Evolutionary conservation across 768 basidiomycete genomes (phyloP).

Genomic region (Mycena indigotica): DNA sequence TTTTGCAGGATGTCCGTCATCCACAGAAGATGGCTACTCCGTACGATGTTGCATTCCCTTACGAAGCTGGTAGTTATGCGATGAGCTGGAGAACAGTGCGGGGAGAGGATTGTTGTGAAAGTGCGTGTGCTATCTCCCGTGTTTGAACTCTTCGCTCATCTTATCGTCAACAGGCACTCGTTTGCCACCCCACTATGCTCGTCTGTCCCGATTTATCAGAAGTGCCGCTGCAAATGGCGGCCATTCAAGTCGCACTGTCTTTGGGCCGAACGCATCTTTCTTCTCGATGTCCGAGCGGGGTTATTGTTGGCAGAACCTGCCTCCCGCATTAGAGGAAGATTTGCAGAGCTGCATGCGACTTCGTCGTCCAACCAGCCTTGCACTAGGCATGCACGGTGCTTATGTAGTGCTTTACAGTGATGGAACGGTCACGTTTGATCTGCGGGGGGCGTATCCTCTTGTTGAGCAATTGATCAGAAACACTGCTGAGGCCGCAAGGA

Average conservation of each 20-base stretch:
- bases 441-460: constrained; percentile 14
- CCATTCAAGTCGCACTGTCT: constrained; percentile 11
- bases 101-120: constrained; percentile 12
- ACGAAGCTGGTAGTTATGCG: constrained; percentile 8
- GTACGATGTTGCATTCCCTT: constrained; percentile 10
- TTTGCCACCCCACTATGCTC: constrained; percentile 5
- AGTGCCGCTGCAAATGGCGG: background rate
- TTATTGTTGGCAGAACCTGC: constrained; percentile 15
- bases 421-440: constrained; percentile 8
- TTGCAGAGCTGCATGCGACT: constrained; percentile 4
- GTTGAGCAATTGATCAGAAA: constrained; percentile 11
- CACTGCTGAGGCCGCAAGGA: background rate
- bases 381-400: constrained; percentile 11
- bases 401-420: constrained; percentile 16
- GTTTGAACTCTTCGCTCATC: background rate
- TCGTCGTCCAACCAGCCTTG: constrained; percentile 10
- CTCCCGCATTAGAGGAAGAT: constrained; percentile 5
- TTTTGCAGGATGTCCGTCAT: constrained; percentile 1
- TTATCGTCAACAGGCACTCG: background rate
- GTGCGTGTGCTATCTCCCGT: background rate
- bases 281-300: constrained; percentile 14
- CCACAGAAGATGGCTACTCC: constrained; percentile 3
- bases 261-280: constrained; percentile 7
- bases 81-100: constrained; percentile 8
- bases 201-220: constrained; percentile 13